Base-by-base conservation (phyloP, 768 basidiomycete genomes). In the Russula dissimulans region DNA sequence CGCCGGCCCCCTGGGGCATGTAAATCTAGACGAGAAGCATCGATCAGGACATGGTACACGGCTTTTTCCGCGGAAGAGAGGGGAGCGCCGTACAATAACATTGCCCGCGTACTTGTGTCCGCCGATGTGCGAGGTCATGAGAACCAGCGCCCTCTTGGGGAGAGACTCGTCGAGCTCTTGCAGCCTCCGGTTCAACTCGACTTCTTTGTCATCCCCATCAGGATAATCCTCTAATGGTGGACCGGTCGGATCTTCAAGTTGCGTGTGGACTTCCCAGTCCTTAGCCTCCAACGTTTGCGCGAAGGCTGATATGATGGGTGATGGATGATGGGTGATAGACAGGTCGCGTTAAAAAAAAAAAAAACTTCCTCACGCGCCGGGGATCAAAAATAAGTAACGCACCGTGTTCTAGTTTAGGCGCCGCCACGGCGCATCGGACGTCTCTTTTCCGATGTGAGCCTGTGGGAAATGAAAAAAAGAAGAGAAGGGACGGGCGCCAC, bases 41-140 rank as follows among this genome's bases (percentile, higher is more conserved):
- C 38, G 17, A 47, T 59, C 32, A 60, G 36, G 45, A 32, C 31
- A 26, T 26, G 22, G 22, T 26, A 26, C 22, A 26, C 22, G 22
- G 22, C 22, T 26, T 26, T 26, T 26, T 26, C 22, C 14, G 8
- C 39, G 9, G 5, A 18, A 29, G 32, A 47, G 31, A 31, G 15
- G 47, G 34, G 47, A 82, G 32, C 4, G 11, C 4, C 91, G 67
- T 70, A 93, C 93, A 61, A 92, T 85, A 66, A 89, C 86, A 67
- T 95, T 94, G 43, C 94, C 94, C 41, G 91, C 87, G 69, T 87
- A 97, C 67, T 87, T 87, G 76, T 97, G 95, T 3, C 95, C 94
- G 22, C 95, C 95, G 45, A 94, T 78, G 75, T 99, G 95, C 31
- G 91, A 95, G 56, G 85, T 87, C 68, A 81, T 84, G 68, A 97